Base-by-base conservation (phyloP, 352 stramenopile species). In the Pythium chondricola region DNA sequence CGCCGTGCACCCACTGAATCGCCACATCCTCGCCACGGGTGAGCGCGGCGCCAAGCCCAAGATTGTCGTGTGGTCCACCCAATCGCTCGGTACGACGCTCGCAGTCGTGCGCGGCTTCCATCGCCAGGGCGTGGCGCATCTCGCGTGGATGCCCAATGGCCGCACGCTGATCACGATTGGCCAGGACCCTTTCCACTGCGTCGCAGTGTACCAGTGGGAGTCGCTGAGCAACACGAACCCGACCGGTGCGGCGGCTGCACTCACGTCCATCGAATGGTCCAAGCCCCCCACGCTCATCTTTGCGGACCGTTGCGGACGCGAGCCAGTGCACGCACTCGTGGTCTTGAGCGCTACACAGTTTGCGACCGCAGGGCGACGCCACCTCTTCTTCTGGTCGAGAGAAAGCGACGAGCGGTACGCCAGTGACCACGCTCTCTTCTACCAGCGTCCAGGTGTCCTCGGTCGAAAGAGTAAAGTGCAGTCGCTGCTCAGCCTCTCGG, bases 151-250 rank as follows among this genome's bases (percentile, higher is more conserved):
- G 63, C 55, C 72, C n/a, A 84, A 79, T 22, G 77, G 80, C 25
- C 65, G 75, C 11, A 80, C 69, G 9, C 65, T 93, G 16, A 61
- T 89, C 18, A 81, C 61, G 6, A 55, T 93, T 25, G 82, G 82
- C 0, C 64, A 88, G 46, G 82, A 89, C 25, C 55, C 71, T 21
- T 75, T 75, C 43, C 70, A 91, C 33, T 83, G 75, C 26, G 65
- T 91, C 27, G 76, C 79, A 3, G 64, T 93, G 6, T 91, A 91
- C 51, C 78, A 93, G 47, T 93, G 82, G 79, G 64, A 68, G 24
- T 43, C 56, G 2, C 17, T 45, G 5, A 29, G 26, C n/a, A 14
- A 36, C 7, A 36, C 52, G 2, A 55, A 29, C n/a, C 11, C 41
- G 3, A 57, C 36, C 3, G 36, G 43, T n/a, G 44, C 43, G 4